Evolutionary conservation across 306 rosid species (phyloP), one percentile per base, ranked within the genome.

Genomic region (Cyamopsis tetragonoloba): DNA sequence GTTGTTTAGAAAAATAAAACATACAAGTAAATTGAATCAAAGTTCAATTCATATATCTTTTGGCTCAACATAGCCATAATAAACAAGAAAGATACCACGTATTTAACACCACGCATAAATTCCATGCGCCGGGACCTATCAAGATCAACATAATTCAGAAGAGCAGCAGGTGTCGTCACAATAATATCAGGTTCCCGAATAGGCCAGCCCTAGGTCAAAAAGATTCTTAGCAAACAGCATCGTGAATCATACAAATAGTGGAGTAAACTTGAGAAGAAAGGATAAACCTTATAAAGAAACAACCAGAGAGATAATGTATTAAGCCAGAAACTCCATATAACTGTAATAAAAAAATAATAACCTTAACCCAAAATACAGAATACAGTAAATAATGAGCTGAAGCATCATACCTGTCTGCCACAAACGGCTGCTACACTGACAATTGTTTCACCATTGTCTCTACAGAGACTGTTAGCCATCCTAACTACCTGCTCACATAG

Each of bases 141-240:
- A 28, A 81, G 80, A 6, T 88, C 97, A 61, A 93, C 83, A 77
- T 84, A 79, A 77, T 89, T 93, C 46, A 93, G 88, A 73, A 93
- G 95, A 49, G 98, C 95, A 39, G 89, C 97, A 20, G 98, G 98
- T 50, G 98, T 93, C 1, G 97, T 84, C 76, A 93, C 98, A 70
- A 92, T 71, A 54, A 92, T 74, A 68, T 92, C 91, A 6, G 98
- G 98, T 67, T 75, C 80, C 39, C 53, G 80, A 69, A 73, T 75
- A 9, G 97, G 97, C 98, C 98, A 93, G 35, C 97, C 96, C 97
- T 93, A 84, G 7, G 53, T 44, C 70, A 64, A 53, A 75, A 73
- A 75, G 41, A 60, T 57, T 60, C 50, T 49, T 15, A 27, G 22
- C n/a, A n/a, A n/a, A n/a, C n/a, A n/a, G n/a, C 50, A 32, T 26